Base-by-base conservation (phyloP, 2,329 filamentous ascomycete species). In the Aspergillus pseudoterreus region DNA sequence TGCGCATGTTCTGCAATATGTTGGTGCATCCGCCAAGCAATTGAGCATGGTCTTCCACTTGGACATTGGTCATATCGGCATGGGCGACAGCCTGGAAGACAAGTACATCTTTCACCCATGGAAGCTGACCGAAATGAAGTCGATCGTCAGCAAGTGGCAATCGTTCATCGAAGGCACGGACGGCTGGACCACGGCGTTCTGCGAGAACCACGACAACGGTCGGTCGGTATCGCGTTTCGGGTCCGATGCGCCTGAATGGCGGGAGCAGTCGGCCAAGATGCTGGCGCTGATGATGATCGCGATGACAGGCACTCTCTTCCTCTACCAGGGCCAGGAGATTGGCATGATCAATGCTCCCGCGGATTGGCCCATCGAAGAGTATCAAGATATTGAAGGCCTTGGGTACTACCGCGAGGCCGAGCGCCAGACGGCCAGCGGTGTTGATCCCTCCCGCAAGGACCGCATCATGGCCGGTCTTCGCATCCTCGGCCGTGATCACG, bases 21-120 rank as follows among this genome's bases (percentile, higher is more conserved):
- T 87, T 11, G 76, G 78, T 4, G 77, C 81, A 0, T 70, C 75
- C 22, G 78, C 80, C 45, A 78, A 78, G 52, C 81, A 87, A 65
- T 70, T 88, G 38, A 80, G 83, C 63, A 88, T 88, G 85, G 82
- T 87, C 2, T 88, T 88, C 66, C 82, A 63, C 15, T 45, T 63
- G 30, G 59, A 63, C 53, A 75, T 82, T 2, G 80, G 55, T 4
- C 55, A 61, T 30, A 57, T 85, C 12, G 78, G 82, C 58, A 68
- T 84, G 14, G 83, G 77, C 1, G 66, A 73, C 17, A 76, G 45
- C 6, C 49, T 48, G 64, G 70, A 58, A 68, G 73, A 82, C 61
- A 74, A 78, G 50, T 79, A 76, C 27, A 66, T 71, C 4, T 71
- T 62, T n/a, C 56, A 59, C 24, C 60, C 54, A 8, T 84, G 72